A percentile compares a stretch with the other conserved stretches of the same genome.
Evolutionary conservation across 2,329 filamentous ascomycete genomes (phyloP).

Genomic region (Phialophora verrucosa): DNA sequence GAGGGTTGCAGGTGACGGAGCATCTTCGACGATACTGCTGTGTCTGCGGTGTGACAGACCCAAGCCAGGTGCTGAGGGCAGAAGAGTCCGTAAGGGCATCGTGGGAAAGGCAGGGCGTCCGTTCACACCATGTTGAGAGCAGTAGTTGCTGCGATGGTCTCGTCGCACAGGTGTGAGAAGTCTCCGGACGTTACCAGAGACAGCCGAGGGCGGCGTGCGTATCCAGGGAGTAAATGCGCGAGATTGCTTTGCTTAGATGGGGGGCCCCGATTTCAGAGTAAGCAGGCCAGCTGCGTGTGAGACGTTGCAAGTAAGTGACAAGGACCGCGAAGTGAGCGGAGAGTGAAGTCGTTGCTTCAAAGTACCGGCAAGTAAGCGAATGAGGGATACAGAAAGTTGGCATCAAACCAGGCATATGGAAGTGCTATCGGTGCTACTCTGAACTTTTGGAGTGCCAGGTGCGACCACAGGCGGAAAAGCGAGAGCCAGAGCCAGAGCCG

Average conservation of each 20-base stretch:
- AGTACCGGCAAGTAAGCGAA: conserved; percentile 12
- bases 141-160: conserved; percentile 15
- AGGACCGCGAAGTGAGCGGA: conserved; percentile 1
- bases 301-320: conserved; percentile 8
- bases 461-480: not conserved
- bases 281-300: conserved; percentile 31
- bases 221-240: conserved; percentile 9
- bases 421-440: not conserved
- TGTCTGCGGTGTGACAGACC: conserved; percentile 29
- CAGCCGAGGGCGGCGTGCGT: conserved; percentile 12
- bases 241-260: conserved; percentile 20
- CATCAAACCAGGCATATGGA: not conserved
- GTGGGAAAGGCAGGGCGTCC: not conserved
- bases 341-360: conserved; percentile 6
- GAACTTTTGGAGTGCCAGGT: not conserved
- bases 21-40: conserved; percentile 31
- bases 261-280: conserved; percentile 25
- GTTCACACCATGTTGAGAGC: conserved; percentile 28
- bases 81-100: conserved; percentile 33
- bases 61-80: conserved; percentile 26
- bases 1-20: conserved; percentile 9
- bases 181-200: not conserved
- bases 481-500: not conserved
- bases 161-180: conserved; percentile 5
- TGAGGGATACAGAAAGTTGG: conserved; percentile 19